Percentiles rank a stretch among this genome's conserved stretches.
Conservation (phyloP, 2,329 filamentous ascomycete genomes). For the Xenoacremonium recifei region DNA sequence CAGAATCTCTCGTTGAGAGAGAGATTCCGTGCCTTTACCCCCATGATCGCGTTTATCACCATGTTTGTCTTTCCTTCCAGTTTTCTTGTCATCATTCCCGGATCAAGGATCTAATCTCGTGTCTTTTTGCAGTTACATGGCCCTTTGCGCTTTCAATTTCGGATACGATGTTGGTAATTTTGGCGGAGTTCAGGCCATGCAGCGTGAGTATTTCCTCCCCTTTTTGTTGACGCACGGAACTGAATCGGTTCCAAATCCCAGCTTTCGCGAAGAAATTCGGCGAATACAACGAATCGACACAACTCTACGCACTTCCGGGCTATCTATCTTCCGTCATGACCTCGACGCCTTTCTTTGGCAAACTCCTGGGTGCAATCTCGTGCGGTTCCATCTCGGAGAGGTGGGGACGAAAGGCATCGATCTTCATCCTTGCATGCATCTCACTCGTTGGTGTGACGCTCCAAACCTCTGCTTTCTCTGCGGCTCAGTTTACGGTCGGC, state of each 20-base stretch:
- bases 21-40: slow-evolving; percentile 2
- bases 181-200: slow-evolving; percentile 26
- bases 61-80: slow-evolving; percentile 2
- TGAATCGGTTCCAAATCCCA: neutral
- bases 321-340: slow-evolving; percentile 26
- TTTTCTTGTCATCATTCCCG: too few species aligned
- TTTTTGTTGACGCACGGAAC: neutral
- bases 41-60: slow-evolving; percentile 17
- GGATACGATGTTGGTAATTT: slow-evolving; percentile 27
- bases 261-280: slow-evolving; percentile 22
- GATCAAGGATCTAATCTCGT: too few species aligned
- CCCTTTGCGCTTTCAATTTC: slow-evolving; percentile 25
- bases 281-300: slow-evolving; percentile 12
- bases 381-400: slow-evolving; percentile 22
- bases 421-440: slow-evolving; percentile 19
- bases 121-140: slow-evolving; percentile 26
- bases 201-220: neutral
- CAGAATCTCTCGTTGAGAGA: slow-evolving; percentile 2
- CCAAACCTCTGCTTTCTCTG: slow-evolving; percentile 26
- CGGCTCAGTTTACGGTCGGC: slow-evolving; percentile 30
- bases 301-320: slow-evolving; percentile 14
- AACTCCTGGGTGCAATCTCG: slow-evolving; percentile 13
- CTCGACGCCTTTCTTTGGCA: slow-evolving; percentile 23
- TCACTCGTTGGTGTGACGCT: slow-evolving; percentile 24
- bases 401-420: slow-evolving; percentile 24